Conservation (phyloP, 306 rosid genomes). For the Gastrolobium bilobum region DNA sequence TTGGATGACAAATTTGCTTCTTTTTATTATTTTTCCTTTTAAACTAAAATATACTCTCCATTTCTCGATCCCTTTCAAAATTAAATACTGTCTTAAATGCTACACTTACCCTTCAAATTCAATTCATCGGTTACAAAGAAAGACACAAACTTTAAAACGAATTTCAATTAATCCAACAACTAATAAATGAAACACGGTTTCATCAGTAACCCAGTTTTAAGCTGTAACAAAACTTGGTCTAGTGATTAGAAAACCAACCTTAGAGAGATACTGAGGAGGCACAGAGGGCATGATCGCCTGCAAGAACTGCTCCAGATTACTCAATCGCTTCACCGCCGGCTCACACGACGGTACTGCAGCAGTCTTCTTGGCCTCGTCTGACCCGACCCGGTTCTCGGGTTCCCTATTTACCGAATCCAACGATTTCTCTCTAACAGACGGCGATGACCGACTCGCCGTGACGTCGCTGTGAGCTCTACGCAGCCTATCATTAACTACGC, state of each 20-base stretch:
- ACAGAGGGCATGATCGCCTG: conserved; percentile 79
- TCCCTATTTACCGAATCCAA: conserved; percentile 45
- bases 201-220: conserved; percentile 3
- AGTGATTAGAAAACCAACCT: conserved; percentile 59
- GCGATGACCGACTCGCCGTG: conserved; percentile 47
- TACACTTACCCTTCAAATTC: not conserved
- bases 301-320: conserved; percentile 81
- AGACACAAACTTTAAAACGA: not conserved
- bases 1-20: not conserved
- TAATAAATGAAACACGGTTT: conserved; percentile 19
- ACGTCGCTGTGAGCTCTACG: conserved; percentile 70
- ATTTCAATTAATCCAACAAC: not conserved
- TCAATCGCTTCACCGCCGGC: conserved; percentile 48
- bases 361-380: conserved; percentile 47
- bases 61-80: conserved; percentile 24
- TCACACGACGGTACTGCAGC: conserved; percentile 55
- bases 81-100: conserved; percentile 16
- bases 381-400: conserved; percentile 59
- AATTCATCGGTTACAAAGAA: conserved; percentile 33
- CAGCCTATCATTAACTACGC: conserved; percentile 55
- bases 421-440: conserved; percentile 42
- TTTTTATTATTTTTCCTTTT: not conserved
- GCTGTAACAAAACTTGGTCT: not conserved
- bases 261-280: conserved; percentile 65
- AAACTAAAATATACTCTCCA: not conserved